Base-by-base conservation (phyloP, 306 rosid genomes). In the Cajanus cajan region DNA sequence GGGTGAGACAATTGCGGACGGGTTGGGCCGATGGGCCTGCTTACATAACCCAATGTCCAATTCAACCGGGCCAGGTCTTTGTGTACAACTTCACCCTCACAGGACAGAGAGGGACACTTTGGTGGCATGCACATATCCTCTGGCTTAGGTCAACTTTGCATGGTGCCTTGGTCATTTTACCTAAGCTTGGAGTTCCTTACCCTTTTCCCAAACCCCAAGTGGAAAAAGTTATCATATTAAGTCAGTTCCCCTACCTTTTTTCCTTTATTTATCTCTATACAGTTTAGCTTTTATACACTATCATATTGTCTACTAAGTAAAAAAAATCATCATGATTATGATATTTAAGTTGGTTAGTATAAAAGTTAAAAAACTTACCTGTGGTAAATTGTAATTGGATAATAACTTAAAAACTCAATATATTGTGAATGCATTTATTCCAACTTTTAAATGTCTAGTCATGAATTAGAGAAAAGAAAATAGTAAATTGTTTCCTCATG, bases 21-120 rank as follows among this genome's bases (percentile, higher is more conserved):
- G 97, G 98, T 1, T 93, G 98, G 98, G 95, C 98, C 0, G 98
- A 93, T 81, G 98, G 98, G 40, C 98, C 98, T 0, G 98, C 98
- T 8, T 93, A 87, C 72, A 90, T 93, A 78, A 93, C 98, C 13
- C 98, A 94, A 48, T 94, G 98, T 73, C 98, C 98, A 8, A 91
- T 94, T 81, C 94, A 90, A 76, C 92, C 94, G 0, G 91, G 90
- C 2, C 91, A 90, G 4, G 87, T 61, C 25, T 94, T 63, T 57
- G 25, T 82, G 4, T 91, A 94, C 86, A 94, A 90, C 48, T 91
- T 90, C 85, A 94, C 98, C 48, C 66, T 91, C 76, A 90, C 96
- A 8, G 98, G 97, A 8, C 98, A 94, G 37, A 91, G 98, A 68
- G 98, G 98, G 19, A 91, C 98, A 2, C 93, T 93, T 3, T 85